phyloP scores from a whole-genome alignment of 2,329 filamentous ascomycete genomes.

The Penicillium freii region DNA sequence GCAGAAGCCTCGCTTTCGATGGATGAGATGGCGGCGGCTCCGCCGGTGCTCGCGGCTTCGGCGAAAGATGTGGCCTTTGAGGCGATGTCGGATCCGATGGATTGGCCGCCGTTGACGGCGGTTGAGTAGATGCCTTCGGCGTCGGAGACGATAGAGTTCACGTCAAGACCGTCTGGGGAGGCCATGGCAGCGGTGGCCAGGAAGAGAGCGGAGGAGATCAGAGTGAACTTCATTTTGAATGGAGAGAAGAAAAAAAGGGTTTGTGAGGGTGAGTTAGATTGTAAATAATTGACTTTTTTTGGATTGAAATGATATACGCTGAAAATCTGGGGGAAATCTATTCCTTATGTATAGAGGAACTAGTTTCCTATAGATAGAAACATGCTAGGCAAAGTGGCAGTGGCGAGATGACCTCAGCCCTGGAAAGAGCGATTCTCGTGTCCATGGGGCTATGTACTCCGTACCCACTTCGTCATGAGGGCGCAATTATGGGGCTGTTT shows the following conservation, averaged over 20 bases:
- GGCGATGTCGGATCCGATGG: slow-evolving; percentile 15
- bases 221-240: slow-evolving; percentile 31
- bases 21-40: slow-evolving; percentile 17
- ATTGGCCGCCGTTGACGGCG: slow-evolving; percentile 3
- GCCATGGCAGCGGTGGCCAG: slow-evolving; percentile 25
- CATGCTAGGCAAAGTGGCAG: slow-evolving; percentile 8
- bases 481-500: slow-evolving; percentile 1
- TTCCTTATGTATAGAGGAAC: slow-evolving; percentile 2
- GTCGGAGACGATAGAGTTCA: slow-evolving; percentile 20
- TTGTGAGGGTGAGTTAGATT: background rate
- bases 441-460: slow-evolving; percentile 10
- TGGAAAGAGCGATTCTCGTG: background rate
- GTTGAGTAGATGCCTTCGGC: slow-evolving; percentile 1
- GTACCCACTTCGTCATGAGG: slow-evolving; percentile 9
- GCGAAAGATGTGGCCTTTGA: slow-evolving; percentile 10
- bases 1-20: slow-evolving; percentile 16
- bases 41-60: slow-evolving; percentile 12
- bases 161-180: slow-evolving; percentile 14
- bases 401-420: slow-evolving; percentile 20
- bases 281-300: background rate
- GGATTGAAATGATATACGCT: background rate
- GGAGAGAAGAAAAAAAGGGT: background rate
- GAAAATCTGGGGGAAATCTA: slow-evolving; percentile 3
- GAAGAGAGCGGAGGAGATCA: slow-evolving; percentile 26
- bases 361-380: slow-evolving; percentile 16